These are phyloP conservation scores for Rhynchosporium secalis DNA, from an alignment of 2,329 filamentous ascomycete species.

Conservation along the genomic window DNA sequence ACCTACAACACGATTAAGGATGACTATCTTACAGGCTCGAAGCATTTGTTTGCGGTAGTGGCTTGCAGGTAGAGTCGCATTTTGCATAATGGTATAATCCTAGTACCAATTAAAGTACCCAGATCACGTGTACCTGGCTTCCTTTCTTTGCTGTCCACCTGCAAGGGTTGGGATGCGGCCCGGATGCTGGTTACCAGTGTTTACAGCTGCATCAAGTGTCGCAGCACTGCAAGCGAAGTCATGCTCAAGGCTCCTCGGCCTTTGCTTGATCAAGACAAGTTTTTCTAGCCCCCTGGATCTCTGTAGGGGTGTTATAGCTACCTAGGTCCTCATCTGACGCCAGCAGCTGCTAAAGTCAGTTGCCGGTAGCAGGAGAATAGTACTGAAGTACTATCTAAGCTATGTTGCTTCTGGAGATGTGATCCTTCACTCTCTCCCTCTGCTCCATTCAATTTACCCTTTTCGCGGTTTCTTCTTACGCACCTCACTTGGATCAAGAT, in stretches of 20 bases:
- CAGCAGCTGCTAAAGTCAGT: background rate
- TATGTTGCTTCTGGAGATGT: constrained; percentile 7
- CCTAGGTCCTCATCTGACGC: background rate
- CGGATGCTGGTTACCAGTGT: background rate
- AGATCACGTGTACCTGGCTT: background rate
- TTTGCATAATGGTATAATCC: background rate
- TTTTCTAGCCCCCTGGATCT: background rate
- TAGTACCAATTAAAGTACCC: background rate
- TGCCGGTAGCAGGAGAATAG: background rate
- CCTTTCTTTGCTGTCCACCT: background rate
- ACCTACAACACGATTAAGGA: background rate
- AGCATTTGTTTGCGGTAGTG: background rate
- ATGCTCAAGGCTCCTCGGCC: background rate
- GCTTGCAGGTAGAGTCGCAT: background rate
- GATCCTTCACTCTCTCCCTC: background rate
- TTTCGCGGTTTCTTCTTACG: background rate
- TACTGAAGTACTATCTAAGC: background rate
- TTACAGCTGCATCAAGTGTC: constrained; percentile 2
- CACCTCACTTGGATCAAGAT: background rate
- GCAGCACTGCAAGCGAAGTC: constrained; percentile 4
- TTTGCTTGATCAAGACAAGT: constrained; percentile 2
- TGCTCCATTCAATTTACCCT: background rate
- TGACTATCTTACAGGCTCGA: background rate
- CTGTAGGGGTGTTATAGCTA: background rate
- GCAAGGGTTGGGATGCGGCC: constrained; percentile 4